Conservation (phyloP, 352 stramenopile species). For the Globisporangium nunn region DNA sequence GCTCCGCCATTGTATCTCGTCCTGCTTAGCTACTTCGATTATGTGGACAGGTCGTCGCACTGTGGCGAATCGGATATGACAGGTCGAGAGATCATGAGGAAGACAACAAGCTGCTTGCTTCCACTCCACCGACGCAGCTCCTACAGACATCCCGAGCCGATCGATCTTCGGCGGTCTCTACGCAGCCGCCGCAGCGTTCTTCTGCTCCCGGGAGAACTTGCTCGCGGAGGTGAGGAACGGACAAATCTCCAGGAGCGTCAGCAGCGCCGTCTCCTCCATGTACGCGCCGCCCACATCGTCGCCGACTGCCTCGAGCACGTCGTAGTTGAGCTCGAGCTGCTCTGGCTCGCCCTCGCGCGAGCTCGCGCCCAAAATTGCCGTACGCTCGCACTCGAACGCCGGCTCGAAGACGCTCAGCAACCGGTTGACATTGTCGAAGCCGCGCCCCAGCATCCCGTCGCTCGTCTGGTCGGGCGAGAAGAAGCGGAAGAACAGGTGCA, state of each 20-base stretch:
- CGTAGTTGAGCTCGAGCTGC: slow-evolving; percentile 4
- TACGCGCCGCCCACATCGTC: slow-evolving; percentile 6
- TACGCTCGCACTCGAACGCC: background rate
- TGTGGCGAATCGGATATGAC: too few species aligned
- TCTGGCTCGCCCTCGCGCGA: background rate
- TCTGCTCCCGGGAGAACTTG: slow-evolving; percentile 5
- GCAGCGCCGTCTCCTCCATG: slow-evolving; percentile 2
- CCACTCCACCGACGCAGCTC: background rate
- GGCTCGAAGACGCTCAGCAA: slow-evolving; percentile 41
- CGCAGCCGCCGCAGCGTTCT: slow-evolving; percentile 6
- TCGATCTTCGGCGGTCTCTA: background rate
- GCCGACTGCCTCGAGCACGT: slow-evolving; percentile 2
- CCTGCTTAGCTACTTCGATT: background rate
- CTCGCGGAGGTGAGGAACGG: slow-evolving; percentile 7
- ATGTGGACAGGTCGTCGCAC: too few species aligned
- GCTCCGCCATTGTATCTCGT: background rate
- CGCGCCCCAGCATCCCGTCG: slow-evolving; percentile 55
- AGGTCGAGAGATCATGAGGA: too few species aligned
- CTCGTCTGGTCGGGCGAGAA: slow-evolving; percentile 30
- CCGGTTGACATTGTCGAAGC: slow-evolving; percentile 68
- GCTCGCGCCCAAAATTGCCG: background rate
- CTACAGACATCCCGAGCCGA: background rate
- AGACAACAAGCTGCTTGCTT: background rate
- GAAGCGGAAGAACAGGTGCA: slow-evolving; percentile 55
- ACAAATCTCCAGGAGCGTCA: slow-evolving; percentile 5